Evolutionary conservation across 352 stramenopile species (phyloP).

Genomic region (Pythium phragmiticola): DNA sequence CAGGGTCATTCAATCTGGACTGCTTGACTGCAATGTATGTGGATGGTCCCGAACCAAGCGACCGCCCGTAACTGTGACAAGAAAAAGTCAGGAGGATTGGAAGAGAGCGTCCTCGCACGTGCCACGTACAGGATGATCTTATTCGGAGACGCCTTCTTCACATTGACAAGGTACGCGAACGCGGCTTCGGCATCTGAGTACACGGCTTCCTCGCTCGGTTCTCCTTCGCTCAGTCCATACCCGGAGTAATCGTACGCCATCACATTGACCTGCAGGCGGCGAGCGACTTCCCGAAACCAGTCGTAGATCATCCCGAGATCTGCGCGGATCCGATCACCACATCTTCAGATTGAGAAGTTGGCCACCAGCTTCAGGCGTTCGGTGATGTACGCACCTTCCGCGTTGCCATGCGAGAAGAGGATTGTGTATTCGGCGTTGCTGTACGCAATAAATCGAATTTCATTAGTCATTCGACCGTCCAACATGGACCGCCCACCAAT

Average conservation of each 20-base stretch:
- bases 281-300: conserved; percentile 94
- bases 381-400: conserved; percentile 68
- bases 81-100: background rate
- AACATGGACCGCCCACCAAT: background rate
- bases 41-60: conserved; percentile 93
- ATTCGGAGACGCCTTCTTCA: conserved; percentile 88
- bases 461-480: background rate
- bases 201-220: conserved; percentile 91
- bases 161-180: conserved; percentile 93
- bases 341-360: background rate
- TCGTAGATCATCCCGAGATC: conserved; percentile 98
- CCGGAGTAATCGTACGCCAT: conserved; percentile 96
- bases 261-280: conserved; percentile 80
- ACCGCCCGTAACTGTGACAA: conserved; percentile 78
- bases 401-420: conserved; percentile 97
- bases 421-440: conserved; percentile 93
- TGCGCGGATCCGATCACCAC: conserved; percentile 21
- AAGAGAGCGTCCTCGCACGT: background rate
- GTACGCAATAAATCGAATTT: background rate
- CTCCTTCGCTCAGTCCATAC: conserved; percentile 95
- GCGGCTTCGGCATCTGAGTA: conserved; percentile 96
- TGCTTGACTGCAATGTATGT: conserved; percentile 96
- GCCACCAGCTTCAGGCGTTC: background rate
- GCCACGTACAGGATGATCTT: conserved; percentile 93
- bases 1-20: conserved; percentile 80